Evolutionary conservation across 257 asterid genomes (phyloP).

Genomic region (Solanum lignicaule): DNA sequence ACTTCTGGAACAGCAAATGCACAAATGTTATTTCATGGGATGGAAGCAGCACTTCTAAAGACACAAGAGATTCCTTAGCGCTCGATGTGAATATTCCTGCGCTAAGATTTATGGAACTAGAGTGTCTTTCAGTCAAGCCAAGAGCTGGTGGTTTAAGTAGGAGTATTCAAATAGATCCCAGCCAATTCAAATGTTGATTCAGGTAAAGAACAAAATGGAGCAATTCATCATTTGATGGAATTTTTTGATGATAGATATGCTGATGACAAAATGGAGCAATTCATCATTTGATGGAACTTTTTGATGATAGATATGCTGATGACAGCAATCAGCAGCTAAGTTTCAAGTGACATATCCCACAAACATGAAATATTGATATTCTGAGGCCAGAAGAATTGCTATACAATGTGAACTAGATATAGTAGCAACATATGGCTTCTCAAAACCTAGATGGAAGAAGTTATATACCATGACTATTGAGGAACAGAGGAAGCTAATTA

Average conservation of each 20-base stretch:
- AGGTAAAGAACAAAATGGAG: background rate
- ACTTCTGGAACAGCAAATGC: constrained; percentile 36
- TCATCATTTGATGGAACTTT: background rate
- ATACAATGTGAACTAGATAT: background rate
- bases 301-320: background rate
- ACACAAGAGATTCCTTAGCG: background rate
- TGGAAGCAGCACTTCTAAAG: background rate
- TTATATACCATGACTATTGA: background rate
- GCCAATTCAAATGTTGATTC: background rate
- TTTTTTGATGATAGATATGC: background rate
- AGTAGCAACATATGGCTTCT: background rate
- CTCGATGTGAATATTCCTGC: background rate
- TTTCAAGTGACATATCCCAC: background rate
- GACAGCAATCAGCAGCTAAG: background rate
- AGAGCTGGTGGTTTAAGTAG: background rate
- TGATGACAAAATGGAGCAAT: background rate
- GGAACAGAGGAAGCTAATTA: background rate
- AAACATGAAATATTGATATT: background rate
- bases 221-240: background rate
- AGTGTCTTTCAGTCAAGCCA: background rate
- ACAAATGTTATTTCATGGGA: background rate
- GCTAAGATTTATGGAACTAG: background rate
- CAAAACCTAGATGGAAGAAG: background rate
- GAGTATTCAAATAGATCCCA: background rate
- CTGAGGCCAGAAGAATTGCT: background rate